Percentiles rank a stretch among this genome's conserved stretches.
phyloP scores from a whole-genome alignment of 2,329 filamentous ascomycete species.

The Thelonectria blattea region DNA sequence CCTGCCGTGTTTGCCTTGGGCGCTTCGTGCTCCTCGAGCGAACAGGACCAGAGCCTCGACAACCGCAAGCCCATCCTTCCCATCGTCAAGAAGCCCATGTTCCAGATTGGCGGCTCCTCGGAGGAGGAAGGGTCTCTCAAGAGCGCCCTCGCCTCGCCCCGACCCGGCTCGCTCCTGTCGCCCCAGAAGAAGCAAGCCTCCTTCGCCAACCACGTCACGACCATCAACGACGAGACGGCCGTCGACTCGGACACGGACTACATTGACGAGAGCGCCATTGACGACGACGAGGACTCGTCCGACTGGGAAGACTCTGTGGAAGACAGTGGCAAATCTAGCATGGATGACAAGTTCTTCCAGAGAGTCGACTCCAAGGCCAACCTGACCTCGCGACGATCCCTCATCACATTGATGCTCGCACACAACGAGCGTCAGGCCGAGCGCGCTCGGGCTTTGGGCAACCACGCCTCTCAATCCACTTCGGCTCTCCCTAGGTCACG shows the following conservation, averaged over 20 bases:
- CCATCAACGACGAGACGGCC: constrained; percentile 62
- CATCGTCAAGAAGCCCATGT: constrained; percentile 49
- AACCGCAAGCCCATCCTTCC: constrained; percentile 43
- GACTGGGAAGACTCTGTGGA: constrained; percentile 73
- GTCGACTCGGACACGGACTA: constrained; percentile 69
- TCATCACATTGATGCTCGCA: constrained; percentile 86
- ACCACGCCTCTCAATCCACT: constrained; percentile 70
- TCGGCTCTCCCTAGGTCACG: constrained; percentile 71
- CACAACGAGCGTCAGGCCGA: constrained; percentile 81
- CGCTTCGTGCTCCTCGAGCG: constrained; percentile 77
- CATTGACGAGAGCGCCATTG: constrained; percentile 83
- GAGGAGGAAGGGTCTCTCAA: constrained; percentile 81
- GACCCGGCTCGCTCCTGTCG: constrained; percentile 48
- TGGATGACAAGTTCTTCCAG: constrained; percentile 85
- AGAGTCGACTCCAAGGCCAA: constrained; percentile 89
- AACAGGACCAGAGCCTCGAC: constrained; percentile 57
- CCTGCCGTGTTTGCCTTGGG: constrained; percentile 74
- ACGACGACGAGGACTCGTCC: constrained; percentile 69
- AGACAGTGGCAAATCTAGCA: constrained; percentile 82
- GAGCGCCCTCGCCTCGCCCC: constrained; percentile 55
- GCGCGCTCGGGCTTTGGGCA: constrained; percentile 71
- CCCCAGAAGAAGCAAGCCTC: constrained; percentile 77
- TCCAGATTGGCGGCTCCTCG: constrained; percentile 64
- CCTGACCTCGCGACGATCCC: constrained; percentile 82
- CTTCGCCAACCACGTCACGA: constrained; percentile 78